A percentile compares a stretch with the other conserved stretches of the same genome.
These are phyloP conservation scores for Gleditsia sinensis DNA, from an alignment of 306 rosid genomes.

Conservation along the genomic window DNA sequence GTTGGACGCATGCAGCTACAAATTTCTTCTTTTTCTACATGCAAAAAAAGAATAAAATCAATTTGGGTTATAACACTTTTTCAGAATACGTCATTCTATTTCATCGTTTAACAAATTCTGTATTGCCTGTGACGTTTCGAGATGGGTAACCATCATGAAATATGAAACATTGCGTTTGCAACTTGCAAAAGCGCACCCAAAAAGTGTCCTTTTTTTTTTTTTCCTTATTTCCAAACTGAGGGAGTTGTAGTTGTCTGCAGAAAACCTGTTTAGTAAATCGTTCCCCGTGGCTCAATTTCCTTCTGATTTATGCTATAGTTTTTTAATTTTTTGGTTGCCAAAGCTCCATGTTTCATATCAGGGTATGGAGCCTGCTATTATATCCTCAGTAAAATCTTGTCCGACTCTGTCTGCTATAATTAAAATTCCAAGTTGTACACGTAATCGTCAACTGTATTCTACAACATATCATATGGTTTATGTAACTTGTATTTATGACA, in stretches of 20 bases:
- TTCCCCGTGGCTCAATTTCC: background rate
- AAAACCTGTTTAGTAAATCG: constrained; percentile 16
- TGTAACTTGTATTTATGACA: background rate
- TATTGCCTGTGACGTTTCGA: constrained; percentile 25
- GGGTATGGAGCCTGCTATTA: background rate
- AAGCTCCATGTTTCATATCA: background rate
- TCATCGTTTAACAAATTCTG: background rate
- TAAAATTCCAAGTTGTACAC: background rate
- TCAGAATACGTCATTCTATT: too few relatives aligned
- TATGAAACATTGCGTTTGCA: constrained; percentile 27
- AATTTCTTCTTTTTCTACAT: constrained; percentile 74
- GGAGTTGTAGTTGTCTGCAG: background rate
- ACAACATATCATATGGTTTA: background rate
- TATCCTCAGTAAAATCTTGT: background rate
- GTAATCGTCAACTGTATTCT: background rate
- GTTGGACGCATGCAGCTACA: constrained; percentile 59
- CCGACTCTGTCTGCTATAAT: constrained; percentile 2
- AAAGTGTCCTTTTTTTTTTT: background rate
- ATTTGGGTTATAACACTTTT: constrained; percentile 7
- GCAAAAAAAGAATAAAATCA: constrained; percentile 62
- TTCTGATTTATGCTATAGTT: constrained; percentile 21
- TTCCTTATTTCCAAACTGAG: too few relatives aligned
- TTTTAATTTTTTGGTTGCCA: too few relatives aligned
- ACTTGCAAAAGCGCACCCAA: constrained; percentile 15
- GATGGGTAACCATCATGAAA: constrained; percentile 26